Base-by-base conservation (phyloP, 2,329 filamentous ascomycete species). In the Colletotrichum scovillei region DNA sequence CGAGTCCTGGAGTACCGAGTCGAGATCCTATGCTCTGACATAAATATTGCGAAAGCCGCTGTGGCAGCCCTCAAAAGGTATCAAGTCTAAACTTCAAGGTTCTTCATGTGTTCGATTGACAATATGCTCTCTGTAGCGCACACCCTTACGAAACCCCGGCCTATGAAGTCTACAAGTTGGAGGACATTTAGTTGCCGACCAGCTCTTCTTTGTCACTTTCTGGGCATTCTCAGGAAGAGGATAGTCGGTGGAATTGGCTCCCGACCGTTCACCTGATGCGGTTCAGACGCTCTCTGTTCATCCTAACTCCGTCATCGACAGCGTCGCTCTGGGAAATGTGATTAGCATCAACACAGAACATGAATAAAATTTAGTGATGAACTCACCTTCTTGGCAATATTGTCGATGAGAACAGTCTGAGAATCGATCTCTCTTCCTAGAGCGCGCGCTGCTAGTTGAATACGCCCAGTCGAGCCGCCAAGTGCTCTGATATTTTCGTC, bases 301-400 rank as follows among this genome's bases (percentile, higher is more conserved):
- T 91, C 72, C 91, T 91, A 78, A 96, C 94, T 79, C 93, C 90
- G 76, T 96, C 93, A 82, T 95, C 93, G 77, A 97, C 94, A 77
- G 88, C 89, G 81, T 97, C 95, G 84, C 92, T 96, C 94, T 94
- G 81, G 67, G 66, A 58, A 55, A 28, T 38, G 73, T 85, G 80
- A 86, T 82, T 57, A 38, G 12, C 8, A 59, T 75, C 67, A 16
- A 52, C 8, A 12, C 14, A 1, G 7, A 16, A 16, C 22, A 19
- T 5, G 58, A 57, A 22, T 24, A 46, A n/a, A 4, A 7, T 7
- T 26, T 19, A 24, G 49, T 8, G 42, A 49, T 35, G 14, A 57
- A 68, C 86, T 80, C 84, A 93, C 93, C 92, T 97, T 97, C 76
- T 86, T 86, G 76, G 90, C 93, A 79, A 98, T 94, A 72, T 92